Evolutionary conservation across 1,284 basidiomycete species (phyloP), one percentile per base, ranked within the genome.

Genomic region (Papiliotrema laurentii): DNA sequence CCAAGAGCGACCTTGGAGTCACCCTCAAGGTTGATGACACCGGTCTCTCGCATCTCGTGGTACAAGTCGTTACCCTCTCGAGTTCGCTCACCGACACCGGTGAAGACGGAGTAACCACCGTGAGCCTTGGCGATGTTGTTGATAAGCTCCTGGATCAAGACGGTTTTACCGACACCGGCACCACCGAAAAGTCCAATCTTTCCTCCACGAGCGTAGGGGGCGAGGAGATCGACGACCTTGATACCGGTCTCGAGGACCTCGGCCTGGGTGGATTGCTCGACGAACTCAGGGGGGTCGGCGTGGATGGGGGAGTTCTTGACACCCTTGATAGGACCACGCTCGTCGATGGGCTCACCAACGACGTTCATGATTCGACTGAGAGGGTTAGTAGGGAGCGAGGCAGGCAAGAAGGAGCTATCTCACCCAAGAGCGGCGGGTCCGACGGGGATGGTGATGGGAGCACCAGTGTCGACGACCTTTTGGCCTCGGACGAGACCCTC

Each of bases 101-200:
- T 96, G 85, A 97, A 97, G 76, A 97, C 97, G 45, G 94, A 98
- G 87, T 96, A 97, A 92, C 94, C 94, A 92, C 94, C 94, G 77
- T 97, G 94, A 51, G 94, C 94, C 82, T 97, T 98, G 74, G 94
- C 94, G 74, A 98, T 92, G 82, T 98, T 97, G 86, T 98, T 97
- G 81, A 98, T 98, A 70, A 98, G 85, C 77, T 97, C 93, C 62
- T 76, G 75, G 77, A 97, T 97, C 76, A 97, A 81, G 73, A 97
- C 94, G 56, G 94, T 97, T 84, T 97, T 97, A 68, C 94, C 94
- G 81, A 98, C 94, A 88, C 94, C 94, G 72, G 94, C 94, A 88
- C 94, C 94, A 74, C 94, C 94, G 79, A 98, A 96, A 68, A 98
- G 89, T 85, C 94, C 94, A 77, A 98, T 97, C 81, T 98, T 98